Evolutionary conservation across 208 protist species (phyloP).

Genomic region (Crithidia thermophila): DNA sequence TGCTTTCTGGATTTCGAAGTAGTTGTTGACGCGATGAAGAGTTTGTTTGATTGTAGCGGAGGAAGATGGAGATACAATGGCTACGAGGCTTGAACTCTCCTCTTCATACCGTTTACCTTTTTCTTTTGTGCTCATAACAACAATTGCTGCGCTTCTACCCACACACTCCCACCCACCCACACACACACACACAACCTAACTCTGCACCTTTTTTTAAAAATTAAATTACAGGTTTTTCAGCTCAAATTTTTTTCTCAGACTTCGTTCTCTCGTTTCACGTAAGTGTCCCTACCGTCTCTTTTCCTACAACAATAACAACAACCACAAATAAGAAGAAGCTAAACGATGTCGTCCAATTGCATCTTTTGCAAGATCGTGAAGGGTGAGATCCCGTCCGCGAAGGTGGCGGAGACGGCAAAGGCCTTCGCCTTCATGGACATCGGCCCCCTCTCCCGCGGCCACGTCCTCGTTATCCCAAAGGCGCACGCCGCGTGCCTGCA

Average conservation of each 20-base stretch:
- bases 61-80: too few relatives aligned
- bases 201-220: too few relatives aligned
- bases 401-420: conserved; percentile 83
- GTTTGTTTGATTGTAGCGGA: too few relatives aligned
- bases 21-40: too few relatives aligned
- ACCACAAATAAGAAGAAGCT: neutral
- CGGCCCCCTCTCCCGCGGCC: conserved; percentile 79
- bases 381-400: conserved; percentile 82
- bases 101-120: too few relatives aligned
- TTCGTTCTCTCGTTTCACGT: too few relatives aligned
- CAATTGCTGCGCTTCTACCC: too few relatives aligned
- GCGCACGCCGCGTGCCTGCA: conserved; percentile 76
- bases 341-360: conserved; percentile 55
- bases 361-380: conserved; percentile 91
- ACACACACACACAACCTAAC: neutral
- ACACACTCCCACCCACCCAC: neutral
- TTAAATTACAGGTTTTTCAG: too few relatives aligned
- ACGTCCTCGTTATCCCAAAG: conserved; percentile 89
- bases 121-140: too few relatives aligned
- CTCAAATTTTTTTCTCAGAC: too few relatives aligned
- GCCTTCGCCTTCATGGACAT: conserved; percentile 91
- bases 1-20: neutral
- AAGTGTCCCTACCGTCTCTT: neutral
- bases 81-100: too few relatives aligned
- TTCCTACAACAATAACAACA: neutral